A percentile compares a stretch with the other conserved stretches of the same genome.
phyloP scores from a whole-genome alignment of 1,139 yeast genomes.

The Debaryomycetaceae sp. region DNA sequence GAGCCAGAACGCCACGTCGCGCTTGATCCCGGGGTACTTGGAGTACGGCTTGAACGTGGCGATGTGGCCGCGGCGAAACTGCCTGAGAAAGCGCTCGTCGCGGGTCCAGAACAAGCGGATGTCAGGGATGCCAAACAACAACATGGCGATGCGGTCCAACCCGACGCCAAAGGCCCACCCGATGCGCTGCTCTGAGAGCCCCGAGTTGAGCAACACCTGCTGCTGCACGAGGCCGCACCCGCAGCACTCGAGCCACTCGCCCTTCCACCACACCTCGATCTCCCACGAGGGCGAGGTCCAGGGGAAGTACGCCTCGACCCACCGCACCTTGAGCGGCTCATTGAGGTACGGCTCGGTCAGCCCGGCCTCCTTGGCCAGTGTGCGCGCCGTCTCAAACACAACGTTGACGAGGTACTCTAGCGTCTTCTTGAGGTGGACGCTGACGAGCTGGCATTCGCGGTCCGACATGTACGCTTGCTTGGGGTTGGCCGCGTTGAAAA shows the following conservation, averaged over 20 bases:
- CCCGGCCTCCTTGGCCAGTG: constrained; percentile 66
- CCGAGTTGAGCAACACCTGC: constrained; percentile 71
- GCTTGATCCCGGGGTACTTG: constrained; percentile 77
- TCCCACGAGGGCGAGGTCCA: constrained; percentile 99
- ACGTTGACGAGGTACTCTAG: constrained; percentile 78
- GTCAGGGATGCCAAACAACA: constrained; percentile 91
- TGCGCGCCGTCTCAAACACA: constrained; percentile 73
- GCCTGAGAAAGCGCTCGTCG: constrained; percentile 73
- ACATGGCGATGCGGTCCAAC: constrained; percentile 92
- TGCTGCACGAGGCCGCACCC: constrained; percentile 93
- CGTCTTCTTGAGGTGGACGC: constrained; percentile 79
- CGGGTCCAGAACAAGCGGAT: constrained; percentile 88
- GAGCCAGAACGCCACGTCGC: constrained; percentile 94
- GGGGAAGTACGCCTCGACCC: constrained; percentile 97
- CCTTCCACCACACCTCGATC: constrained; percentile 98
- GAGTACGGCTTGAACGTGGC: constrained; percentile 83
- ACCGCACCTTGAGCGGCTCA: constrained; percentile 80
- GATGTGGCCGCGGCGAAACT: constrained; percentile 63
- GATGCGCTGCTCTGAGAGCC: constrained; percentile 53
- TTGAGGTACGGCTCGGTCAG: constrained; percentile 55
- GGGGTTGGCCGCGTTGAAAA: constrained; percentile 64
- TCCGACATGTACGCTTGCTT: constrained; percentile 74
- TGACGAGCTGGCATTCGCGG: constrained; percentile 62
- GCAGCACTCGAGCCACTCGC: constrained; percentile 96
- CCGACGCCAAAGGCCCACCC: constrained; percentile 99